A percentile compares a stretch with the other conserved stretches of the same genome.
phyloP scores from a whole-genome alignment of 2,329 filamentous ascomycete genomes.

The Geosmithia putterillii region DNA sequence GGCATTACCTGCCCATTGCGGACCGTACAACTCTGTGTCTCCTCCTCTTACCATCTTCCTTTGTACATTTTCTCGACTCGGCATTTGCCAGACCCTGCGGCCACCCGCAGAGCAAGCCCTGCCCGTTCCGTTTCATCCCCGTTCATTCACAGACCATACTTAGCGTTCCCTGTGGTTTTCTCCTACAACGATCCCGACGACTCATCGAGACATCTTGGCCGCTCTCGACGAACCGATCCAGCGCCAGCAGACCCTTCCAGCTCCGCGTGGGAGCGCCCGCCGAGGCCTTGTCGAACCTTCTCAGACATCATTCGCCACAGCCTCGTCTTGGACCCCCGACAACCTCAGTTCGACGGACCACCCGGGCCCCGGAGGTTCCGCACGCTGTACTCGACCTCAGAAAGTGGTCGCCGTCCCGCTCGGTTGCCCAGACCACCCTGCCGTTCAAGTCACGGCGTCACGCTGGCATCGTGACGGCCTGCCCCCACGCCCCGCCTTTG shows the following conservation, averaged over 20 bases:
- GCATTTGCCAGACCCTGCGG: neutral
- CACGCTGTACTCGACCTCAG: neutral
- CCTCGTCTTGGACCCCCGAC: neutral
- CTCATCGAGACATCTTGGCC: neutral
- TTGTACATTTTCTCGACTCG: neutral
- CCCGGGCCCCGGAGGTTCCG: neutral
- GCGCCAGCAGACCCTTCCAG: no score
- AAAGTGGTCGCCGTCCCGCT: neutral
- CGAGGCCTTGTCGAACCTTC: no score
- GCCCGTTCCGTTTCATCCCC: neutral
- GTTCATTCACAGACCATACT: neutral
- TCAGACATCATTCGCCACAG: neutral
- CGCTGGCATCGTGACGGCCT: neutral
- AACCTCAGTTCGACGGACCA: neutral
- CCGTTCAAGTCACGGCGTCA: neutral
- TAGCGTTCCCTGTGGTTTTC: neutral
- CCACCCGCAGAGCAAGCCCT: neutral
- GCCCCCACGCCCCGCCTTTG: no score
- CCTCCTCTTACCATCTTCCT: neutral
- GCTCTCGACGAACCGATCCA: no score
- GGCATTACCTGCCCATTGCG: neutral
- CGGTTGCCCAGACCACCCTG: neutral
- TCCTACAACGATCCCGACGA: neutral
- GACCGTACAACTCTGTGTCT: neutral
- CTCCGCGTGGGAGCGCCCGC: no score